These are phyloP conservation scores for Microdochium nivale DNA, from an alignment of 2,329 filamentous ascomycete genomes.

Conservation along the genomic window DNA sequence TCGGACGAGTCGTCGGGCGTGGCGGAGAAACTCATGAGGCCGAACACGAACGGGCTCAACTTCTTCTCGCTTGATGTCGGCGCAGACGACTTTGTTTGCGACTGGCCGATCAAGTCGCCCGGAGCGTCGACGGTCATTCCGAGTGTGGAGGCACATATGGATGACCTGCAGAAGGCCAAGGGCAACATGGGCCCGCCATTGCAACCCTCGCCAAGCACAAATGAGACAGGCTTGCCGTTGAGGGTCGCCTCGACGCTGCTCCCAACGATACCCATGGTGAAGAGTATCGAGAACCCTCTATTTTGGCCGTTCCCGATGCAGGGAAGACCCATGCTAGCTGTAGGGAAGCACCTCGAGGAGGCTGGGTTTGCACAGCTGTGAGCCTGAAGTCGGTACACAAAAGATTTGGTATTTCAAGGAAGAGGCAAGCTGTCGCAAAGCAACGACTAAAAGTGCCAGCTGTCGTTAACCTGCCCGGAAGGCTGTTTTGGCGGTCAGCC, in stretches of 20 bases:
- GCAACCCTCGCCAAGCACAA: neutral
- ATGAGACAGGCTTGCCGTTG: neutral
- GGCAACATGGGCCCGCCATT: neutral
- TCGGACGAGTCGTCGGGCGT: conserved; percentile 25
- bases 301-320: conserved; percentile 57
- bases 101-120: conserved; percentile 22
- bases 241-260: conserved; percentile 6
- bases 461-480: too few relatives aligned
- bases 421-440: too few relatives aligned
- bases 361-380: conserved; percentile 36
- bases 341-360: conserved; percentile 35
- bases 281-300: conserved; percentile 40
- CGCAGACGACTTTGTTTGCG: conserved; percentile 37
- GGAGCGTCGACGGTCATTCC: neutral
- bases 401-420: too few relatives aligned
- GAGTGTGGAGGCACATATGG: neutral
- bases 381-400: too few relatives aligned
- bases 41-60: conserved; percentile 44
- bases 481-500: too few relatives aligned
- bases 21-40: conserved; percentile 29
- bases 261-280: conserved; percentile 14
- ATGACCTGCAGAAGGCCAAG: neutral
- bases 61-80: conserved; percentile 45
- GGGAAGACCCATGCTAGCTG: conserved; percentile 43
- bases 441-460: too few relatives aligned